Evolutionary conservation across 441 rosid genomes (phyloP).

Genomic region (Macaranga tanarius): DNA sequence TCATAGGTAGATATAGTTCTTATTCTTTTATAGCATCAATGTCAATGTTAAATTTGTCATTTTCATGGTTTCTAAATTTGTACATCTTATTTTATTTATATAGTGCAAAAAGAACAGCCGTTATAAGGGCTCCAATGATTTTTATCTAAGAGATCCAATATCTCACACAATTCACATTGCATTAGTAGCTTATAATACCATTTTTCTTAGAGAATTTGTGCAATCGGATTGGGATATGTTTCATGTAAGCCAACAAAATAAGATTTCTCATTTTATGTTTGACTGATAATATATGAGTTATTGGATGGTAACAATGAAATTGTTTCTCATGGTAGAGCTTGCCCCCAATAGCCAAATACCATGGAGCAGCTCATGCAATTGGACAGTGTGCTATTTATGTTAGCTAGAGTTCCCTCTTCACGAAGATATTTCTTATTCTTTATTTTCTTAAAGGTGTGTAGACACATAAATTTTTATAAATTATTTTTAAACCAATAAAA

Average conservation of each 20-base stretch:
- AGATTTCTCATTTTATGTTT: background rate
- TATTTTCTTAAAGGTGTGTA: background rate
- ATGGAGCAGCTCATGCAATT: constrained; percentile 61
- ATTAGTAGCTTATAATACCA: constrained; percentile 62
- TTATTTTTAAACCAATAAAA: no score
- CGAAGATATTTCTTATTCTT: background rate
- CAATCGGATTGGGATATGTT: constrained; percentile 83
- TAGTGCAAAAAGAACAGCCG: constrained; percentile 56
- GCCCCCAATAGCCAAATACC: constrained; percentile 69
- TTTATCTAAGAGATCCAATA: constrained; percentile 66
- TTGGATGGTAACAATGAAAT: constrained; percentile 7
- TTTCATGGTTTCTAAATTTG: background rate
- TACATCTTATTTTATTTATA: constrained; percentile 2
- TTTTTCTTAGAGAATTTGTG: constrained; percentile 73
- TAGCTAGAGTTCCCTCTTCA: constrained; percentile 32
- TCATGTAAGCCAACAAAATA: constrained; percentile 38
- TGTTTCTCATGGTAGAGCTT: constrained; percentile 41
- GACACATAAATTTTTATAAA: no score
- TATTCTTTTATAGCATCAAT: background rate
- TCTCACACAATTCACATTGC: constrained; percentile 72
- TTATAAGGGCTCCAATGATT: constrained; percentile 69
- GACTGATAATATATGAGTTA: background rate
- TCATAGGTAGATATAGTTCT: constrained; percentile 39
- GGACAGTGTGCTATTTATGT: constrained; percentile 69
- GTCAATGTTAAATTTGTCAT: background rate